Base-by-base conservation (phyloP, 139 green algal genomes). In the Nannochloris sp. region DNA sequence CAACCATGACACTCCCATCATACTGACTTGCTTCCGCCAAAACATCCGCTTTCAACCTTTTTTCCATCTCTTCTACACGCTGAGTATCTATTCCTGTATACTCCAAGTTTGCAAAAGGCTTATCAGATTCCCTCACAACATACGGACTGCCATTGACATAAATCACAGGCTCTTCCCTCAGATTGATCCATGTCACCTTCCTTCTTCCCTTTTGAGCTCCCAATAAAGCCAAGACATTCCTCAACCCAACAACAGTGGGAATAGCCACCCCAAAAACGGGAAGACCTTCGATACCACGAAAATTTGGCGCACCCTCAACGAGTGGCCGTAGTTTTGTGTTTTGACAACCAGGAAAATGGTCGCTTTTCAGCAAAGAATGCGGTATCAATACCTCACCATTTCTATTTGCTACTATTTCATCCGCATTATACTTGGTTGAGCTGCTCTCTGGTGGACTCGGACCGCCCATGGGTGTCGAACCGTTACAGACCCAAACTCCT, bases 121-220 rank as follows among this genome's bases (percentile, higher is more conserved):
- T 78, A 69, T 93, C 89, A 30, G 85, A 76, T 72, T 97, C 90
- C 0, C 91, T 77, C 58, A 96, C 83, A 17, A 97, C 91, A 74
- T 90, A 97, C 0, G 91, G 91, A 57, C 84, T 72, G 55, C 91
- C 90, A 53, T 94, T 95, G 73, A 95, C 88, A 65, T 92, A 92
- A n/a, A 97, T 28, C 50, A 97, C 82, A 8, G 91, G 91, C 76
- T 97, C 91, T 73, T 97, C 91, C 0, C 91, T 78, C 80, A 97
- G 85, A 77, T 95, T 97, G 78, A 92, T 79, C 91, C 91, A 97
- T 30, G 91, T 70, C 30, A 96, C 87, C 29, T 72, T 78, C 8
- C 80, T 77, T 36, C 66, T 37, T 3, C 83, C 80, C 23, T 81
- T 69, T 31, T 66, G 60, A 12, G 76, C 84, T 13, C 84, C 84